Conservation (phyloP, 306 rosid genomes). For the Glycine tomentella region DNA sequence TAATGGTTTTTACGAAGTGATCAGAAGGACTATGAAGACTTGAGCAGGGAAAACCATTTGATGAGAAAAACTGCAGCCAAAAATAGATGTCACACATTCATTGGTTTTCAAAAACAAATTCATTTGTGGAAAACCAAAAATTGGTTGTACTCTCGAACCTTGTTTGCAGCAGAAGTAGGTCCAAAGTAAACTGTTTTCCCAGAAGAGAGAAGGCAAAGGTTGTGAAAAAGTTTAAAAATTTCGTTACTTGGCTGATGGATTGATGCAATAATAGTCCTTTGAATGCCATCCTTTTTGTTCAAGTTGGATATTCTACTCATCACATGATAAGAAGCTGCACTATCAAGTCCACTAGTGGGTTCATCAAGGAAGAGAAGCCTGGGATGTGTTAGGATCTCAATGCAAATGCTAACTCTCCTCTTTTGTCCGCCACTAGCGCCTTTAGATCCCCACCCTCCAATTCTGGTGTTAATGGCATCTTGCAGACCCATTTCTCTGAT, state of each 20-base stretch:
- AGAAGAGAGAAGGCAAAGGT: constrained; percentile 67
- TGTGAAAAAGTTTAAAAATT: constrained; percentile 70
- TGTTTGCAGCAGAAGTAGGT: constrained; percentile 62
- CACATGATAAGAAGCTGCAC: constrained; percentile 82
- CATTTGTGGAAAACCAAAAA: neutral
- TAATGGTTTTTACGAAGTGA: constrained; percentile 70
- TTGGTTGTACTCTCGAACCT: constrained; percentile 46
- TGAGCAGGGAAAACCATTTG: constrained; percentile 79
- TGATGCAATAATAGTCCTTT: constrained; percentile 63
- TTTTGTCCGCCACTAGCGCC: constrained; percentile 63
- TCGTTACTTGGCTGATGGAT: constrained; percentile 79
- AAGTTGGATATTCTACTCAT: constrained; percentile 37
- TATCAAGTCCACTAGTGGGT: constrained; percentile 73
- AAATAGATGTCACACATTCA: neutral
- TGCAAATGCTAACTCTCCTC: constrained; percentile 59
- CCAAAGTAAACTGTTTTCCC: constrained; percentile 76
- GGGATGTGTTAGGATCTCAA: constrained; percentile 56
- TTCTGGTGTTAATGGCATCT: constrained; percentile 56
- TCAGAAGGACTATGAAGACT: constrained; percentile 72
- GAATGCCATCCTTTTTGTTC: neutral
- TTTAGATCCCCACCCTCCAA: constrained; percentile 61
- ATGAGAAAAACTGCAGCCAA: constrained; percentile 62
- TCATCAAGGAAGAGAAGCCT: constrained; percentile 62
- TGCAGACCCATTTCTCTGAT: constrained; percentile 60
- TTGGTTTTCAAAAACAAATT: neutral